Conservation (phyloP, 1,139 yeast genomes). For the Hyphopichia khmerensis region DNA sequence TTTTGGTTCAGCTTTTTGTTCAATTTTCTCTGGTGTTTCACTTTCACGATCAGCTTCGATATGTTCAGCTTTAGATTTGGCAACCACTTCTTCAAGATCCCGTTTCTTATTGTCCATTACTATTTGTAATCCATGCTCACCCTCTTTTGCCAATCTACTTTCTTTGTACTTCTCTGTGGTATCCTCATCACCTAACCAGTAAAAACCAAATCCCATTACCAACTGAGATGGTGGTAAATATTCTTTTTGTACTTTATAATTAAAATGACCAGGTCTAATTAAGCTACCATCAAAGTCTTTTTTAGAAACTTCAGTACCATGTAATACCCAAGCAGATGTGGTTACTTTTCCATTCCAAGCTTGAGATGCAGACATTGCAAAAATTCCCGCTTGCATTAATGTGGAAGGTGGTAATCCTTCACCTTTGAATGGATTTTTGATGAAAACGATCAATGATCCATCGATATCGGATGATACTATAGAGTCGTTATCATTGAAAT, state of each 20-base stretch:
- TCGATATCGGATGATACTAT: slow-evolving; percentile 75
- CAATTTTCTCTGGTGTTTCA: slow-evolving; percentile 7
- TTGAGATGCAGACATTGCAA: slow-evolving; percentile 73
- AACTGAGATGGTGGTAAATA: slow-evolving; percentile 78
- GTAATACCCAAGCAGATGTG: slow-evolving; percentile 82
- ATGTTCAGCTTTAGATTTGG: slow-evolving; percentile 9
- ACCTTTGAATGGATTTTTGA: slow-evolving; percentile 69
- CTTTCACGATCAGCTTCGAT: slow-evolving; percentile 7
- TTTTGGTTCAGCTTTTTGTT: slow-evolving; percentile 9
- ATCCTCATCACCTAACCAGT: slow-evolving; percentile 68
- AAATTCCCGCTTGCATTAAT: slow-evolving; percentile 84
- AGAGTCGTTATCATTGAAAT: slow-evolving; percentile 70
- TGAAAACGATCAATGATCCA: slow-evolving; percentile 72
- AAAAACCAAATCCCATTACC: slow-evolving; percentile 85
- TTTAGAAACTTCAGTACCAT: slow-evolving; percentile 65
- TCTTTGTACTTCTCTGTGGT: slow-evolving; percentile 43
- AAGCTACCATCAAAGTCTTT: slow-evolving; percentile 64
- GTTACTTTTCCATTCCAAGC: slow-evolving; percentile 90
- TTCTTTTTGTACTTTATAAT: slow-evolving; percentile 55
- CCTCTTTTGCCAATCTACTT: slow-evolving; percentile 36
- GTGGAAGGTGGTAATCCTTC: slow-evolving; percentile 79
- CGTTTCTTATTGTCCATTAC: slow-evolving; percentile 37
- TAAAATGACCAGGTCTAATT: slow-evolving; percentile 63
- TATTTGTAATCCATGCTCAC: slow-evolving; percentile 46
- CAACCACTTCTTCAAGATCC: slow-evolving; percentile 23